Conservation (phyloP, 257 asterid genomes). For the Petrea volubilis region DNA sequence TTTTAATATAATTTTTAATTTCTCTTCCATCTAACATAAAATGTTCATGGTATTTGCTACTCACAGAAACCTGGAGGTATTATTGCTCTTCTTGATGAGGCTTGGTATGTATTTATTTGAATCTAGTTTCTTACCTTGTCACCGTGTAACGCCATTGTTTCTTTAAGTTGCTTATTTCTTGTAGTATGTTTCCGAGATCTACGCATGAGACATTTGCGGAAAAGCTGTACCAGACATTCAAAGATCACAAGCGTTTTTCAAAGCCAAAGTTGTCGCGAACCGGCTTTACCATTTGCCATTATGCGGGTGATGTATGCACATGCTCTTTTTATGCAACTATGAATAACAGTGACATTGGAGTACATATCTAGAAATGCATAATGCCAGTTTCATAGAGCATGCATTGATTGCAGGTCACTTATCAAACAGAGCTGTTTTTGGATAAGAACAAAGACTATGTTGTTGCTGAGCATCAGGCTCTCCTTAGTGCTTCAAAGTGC, state of each 20-base stretch:
- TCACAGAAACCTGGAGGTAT: slow-evolving; percentile 96
- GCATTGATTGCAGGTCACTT: slow-evolving; percentile 68
- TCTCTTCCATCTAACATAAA: neutral
- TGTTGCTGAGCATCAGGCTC: slow-evolving; percentile 87
- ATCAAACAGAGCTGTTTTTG: slow-evolving; percentile 79
- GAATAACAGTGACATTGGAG: neutral
- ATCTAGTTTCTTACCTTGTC: neutral
- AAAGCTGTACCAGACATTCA: slow-evolving; percentile 83
- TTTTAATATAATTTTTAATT: slow-evolving; percentile 5
- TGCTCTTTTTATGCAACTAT: slow-evolving; percentile 8
- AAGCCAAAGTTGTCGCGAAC: slow-evolving; percentile 89
- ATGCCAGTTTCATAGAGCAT: slow-evolving; percentile 29
- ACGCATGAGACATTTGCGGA: slow-evolving; percentile 84
- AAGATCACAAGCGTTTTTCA: slow-evolving; percentile 81
- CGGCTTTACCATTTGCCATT: slow-evolving; percentile 83
- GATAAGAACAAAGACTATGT: slow-evolving; percentile 94
- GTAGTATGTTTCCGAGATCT: slow-evolving; percentile 96
- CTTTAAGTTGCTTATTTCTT: slow-evolving; percentile 18
- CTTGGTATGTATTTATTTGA: slow-evolving; percentile 61
- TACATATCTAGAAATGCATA: slow-evolving; percentile 10
- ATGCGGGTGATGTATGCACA: slow-evolving; percentile 98
- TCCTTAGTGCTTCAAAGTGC: slow-evolving; percentile 76
- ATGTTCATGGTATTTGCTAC: slow-evolving; percentile 13
- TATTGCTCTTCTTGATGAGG: slow-evolving; percentile 94
- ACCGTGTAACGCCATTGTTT: slow-evolving; percentile 2